Evolutionary conservation across 192 early-diverging fungal species (phyloP).

Genomic region (Coemansia sp.): DNA sequence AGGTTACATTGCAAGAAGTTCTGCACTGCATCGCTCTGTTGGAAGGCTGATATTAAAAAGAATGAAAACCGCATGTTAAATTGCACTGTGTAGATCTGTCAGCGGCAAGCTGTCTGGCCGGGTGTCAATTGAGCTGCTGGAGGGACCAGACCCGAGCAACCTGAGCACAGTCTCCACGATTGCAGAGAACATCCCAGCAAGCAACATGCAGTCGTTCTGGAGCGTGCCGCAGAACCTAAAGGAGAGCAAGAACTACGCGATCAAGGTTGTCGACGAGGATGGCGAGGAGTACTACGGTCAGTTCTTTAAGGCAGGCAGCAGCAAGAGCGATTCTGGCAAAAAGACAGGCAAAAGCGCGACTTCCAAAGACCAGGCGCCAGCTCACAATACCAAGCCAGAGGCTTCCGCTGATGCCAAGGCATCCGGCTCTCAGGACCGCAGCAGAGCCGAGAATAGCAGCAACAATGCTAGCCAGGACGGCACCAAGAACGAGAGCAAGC

Average conservation of each 20-base stretch:
- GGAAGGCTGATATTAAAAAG: no score
- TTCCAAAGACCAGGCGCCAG: slow-evolving; percentile 6
- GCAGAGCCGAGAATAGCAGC: not conserved
- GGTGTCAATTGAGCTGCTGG: slow-evolving; percentile 50
- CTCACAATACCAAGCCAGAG: not conserved
- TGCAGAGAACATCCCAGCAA: slow-evolving; percentile 45
- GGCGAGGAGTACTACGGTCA: slow-evolving; percentile 52
- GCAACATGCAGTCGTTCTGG: slow-evolving; percentile 28
- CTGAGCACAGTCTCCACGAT: slow-evolving; percentile 44
- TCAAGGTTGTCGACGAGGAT: slow-evolving; percentile 45
- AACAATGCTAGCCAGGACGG: not conserved
- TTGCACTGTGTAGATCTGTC: slow-evolving; percentile 16
- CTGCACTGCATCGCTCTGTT: no score
- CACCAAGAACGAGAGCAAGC: slow-evolving; percentile 15
- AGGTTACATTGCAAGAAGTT: slow-evolving; percentile 8
- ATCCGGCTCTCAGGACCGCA: not conserved
- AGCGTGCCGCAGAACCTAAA: slow-evolving; percentile 41
- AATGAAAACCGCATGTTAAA: no score
- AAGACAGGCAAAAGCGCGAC: slow-evolving; percentile 1
- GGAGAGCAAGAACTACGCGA: slow-evolving; percentile 48
- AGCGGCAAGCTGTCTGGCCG: slow-evolving; percentile 26
- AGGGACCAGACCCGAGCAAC: slow-evolving; percentile 41
- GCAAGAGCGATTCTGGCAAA: slow-evolving; percentile 21
- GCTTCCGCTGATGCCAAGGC: not conserved
- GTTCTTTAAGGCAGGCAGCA: slow-evolving; percentile 33